Evolutionary conservation across 495 filamentous ascomycete genomes (phyloP).

Genomic region (Aspergillus heteromorphus): DNA sequence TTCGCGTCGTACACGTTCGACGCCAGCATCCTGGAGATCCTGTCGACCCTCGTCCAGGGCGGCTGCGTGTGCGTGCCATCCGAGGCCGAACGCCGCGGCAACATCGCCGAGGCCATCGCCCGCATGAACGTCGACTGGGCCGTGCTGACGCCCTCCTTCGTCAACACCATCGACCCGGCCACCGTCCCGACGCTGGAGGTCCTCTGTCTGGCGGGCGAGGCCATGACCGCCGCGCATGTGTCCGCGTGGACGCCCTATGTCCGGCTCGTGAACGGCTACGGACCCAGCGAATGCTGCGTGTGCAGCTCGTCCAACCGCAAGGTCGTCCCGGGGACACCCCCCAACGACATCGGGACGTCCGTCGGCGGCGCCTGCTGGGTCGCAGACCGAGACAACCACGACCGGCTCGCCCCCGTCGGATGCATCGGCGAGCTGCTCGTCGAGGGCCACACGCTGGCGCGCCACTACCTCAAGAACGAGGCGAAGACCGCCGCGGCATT

Average conservation of each 20-base stretch:
- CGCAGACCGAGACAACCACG: constrained; percentile 27
- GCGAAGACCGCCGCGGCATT: constrained; percentile 32
- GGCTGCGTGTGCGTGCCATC: background rate
- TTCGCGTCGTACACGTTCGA: constrained; percentile 31
- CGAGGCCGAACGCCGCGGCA: background rate
- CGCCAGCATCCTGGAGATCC: background rate
- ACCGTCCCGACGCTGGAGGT: background rate
- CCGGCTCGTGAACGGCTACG: constrained; percentile 49
- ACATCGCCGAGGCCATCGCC: background rate
- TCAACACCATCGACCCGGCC: background rate
- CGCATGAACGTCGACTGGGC: background rate
- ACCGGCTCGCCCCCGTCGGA: constrained; percentile 35
- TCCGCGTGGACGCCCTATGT: constrained; percentile 38
- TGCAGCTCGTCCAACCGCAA: constrained; percentile 2
- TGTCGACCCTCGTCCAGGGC: background rate
- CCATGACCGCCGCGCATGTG: background rate
- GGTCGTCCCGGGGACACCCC: background rate
- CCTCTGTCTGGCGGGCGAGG: background rate
- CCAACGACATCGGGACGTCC: background rate
- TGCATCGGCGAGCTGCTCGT: constrained; percentile 38
- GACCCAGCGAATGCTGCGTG: constrained; percentile 43
- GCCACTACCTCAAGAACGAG: constrained; percentile 34
- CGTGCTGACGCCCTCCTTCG: background rate
- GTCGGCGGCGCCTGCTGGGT: constrained; percentile 28
- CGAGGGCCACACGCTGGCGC: constrained; percentile 36